Percentiles rank a stretch among this genome's conserved stretches.
These are phyloP conservation scores for Phytophthora nicotianae DNA, from an alignment of 352 stramenopile genomes.

Conservation along the genomic window DNA sequence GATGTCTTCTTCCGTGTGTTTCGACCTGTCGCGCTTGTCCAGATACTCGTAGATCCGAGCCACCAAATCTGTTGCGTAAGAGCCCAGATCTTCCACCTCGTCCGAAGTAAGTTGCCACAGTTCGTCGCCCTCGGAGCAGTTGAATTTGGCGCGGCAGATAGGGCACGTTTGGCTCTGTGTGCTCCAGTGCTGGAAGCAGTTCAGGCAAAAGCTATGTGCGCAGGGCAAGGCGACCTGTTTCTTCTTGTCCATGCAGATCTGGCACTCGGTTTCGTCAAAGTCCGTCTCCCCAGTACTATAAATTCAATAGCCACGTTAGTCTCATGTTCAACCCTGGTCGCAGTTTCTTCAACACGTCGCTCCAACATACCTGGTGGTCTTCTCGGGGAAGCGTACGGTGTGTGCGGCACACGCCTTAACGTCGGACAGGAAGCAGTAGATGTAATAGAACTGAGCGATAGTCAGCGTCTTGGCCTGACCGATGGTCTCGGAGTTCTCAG, in stretches of 20 bases:
- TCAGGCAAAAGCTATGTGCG: conserved; percentile 79
- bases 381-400: conserved; percentile 60
- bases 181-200: conserved; percentile 83
- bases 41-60: conserved; percentile 82
- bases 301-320: conserved; percentile 26
- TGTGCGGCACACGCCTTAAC: conserved; percentile 69
- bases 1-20: conserved; percentile 47
- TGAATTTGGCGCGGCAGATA: conserved; percentile 73
- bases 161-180: conserved; percentile 80
- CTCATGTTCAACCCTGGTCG: conserved; percentile 15
- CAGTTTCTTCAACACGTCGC: conserved; percentile 12
- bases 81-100: conserved; percentile 71
- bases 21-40: conserved; percentile 64
- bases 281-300: conserved; percentile 35
- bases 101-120: conserved; percentile 76
- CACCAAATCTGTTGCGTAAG: conserved; percentile 80
- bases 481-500: conserved; percentile 48
- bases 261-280: conserved; percentile 82
- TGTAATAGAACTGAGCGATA: conserved; percentile 82
- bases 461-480: conserved; percentile 68
- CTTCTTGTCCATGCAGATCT: conserved; percentile 88
- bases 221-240: conserved; percentile 80
- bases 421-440: conserved; percentile 82
- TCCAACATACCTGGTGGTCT: conserved; percentile 32
- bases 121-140: conserved; percentile 79